These are phyloP conservation scores for Podila minutissima DNA, from an alignment of 192 early-diverging fungal genomes.

Conservation along the genomic window DNA sequence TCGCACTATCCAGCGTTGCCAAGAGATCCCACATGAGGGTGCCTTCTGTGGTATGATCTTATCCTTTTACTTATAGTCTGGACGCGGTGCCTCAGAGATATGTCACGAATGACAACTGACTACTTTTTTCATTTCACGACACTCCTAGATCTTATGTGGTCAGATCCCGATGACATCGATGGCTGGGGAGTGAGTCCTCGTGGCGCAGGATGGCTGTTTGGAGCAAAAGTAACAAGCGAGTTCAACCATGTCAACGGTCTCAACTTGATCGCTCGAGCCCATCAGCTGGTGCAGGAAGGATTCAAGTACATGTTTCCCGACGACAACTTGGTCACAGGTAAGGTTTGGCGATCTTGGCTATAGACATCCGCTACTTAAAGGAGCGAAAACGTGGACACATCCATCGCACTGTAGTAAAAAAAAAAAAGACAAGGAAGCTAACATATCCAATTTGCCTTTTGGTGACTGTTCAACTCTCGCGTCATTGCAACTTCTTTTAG, in stretches of 20 bases:
- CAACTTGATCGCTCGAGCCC: constrained; percentile 91
- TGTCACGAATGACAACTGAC: constrained; percentile 2
- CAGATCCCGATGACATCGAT: constrained; percentile 95
- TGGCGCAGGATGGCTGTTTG: constrained; percentile 98
- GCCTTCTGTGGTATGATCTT: constrained; percentile 76
- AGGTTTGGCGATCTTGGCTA: background rate
- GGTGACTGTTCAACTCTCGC: too few relatives aligned
- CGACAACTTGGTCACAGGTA: constrained; percentile 89
- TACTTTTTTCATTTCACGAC: background rate
- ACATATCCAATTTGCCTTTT: constrained; percentile 14
- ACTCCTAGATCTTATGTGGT: constrained; percentile 89
- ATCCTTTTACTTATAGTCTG: background rate
- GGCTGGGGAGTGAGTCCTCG: constrained; percentile 91
- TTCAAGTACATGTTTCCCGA: constrained; percentile 96
- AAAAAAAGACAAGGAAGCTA: constrained; percentile 13
- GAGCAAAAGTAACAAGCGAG: constrained; percentile 92
- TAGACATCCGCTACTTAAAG: background rate
- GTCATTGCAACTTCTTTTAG: constrained; percentile 17
- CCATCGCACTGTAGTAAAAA: background rate
- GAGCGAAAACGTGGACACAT: constrained; percentile 63
- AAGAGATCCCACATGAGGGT: constrained; percentile 95
- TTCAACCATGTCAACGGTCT: constrained; percentile 95
- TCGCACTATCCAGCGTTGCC: constrained; percentile 92
- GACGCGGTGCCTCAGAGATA: background rate
- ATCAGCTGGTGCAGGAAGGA: constrained; percentile 98